These are phyloP conservation scores for Emiliania huxleyi DNA, from an alignment of 78 protist species.

Conservation along the genomic window DNA sequence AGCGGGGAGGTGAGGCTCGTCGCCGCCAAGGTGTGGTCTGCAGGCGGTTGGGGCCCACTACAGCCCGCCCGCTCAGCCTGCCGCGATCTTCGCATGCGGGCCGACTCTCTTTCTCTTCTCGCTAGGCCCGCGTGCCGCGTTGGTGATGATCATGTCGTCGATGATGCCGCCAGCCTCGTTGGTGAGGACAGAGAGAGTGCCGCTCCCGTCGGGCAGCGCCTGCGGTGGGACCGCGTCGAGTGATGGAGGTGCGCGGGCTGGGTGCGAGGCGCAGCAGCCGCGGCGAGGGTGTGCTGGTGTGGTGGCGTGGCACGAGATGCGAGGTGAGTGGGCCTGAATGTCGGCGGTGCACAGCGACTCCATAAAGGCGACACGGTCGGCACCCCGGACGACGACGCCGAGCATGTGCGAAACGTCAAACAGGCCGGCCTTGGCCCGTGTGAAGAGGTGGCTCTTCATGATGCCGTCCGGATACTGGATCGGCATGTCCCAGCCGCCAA, in stretches of 20 bases:
- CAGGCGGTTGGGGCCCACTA: no score
- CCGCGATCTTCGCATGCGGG: no score
- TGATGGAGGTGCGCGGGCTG: no score
- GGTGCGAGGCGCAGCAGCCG: slow-evolving; percentile 75
- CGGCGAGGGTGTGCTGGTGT: no score
- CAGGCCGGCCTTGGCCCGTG: slow-evolving; percentile 67
- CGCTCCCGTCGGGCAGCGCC: slow-evolving; percentile 24
- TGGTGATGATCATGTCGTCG: slow-evolving; percentile 82
- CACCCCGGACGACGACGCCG: slow-evolving; percentile 62
- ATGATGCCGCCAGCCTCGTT: slow-evolving; percentile 90
- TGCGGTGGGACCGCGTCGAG: no score
- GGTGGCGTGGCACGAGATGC: no score
- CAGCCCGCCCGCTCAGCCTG: no score
- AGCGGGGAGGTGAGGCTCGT: no score
- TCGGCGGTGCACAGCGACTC: slow-evolving; percentile 59
- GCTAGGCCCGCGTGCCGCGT: no score
- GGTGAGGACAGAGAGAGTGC: slow-evolving; percentile 67
- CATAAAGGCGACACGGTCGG: slow-evolving; percentile 80
- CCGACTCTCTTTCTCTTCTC: neutral
- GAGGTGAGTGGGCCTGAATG: neutral
- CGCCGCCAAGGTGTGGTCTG: no score
- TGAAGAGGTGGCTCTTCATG: slow-evolving; percentile 66
- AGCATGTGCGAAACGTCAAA: slow-evolving; percentile 98
- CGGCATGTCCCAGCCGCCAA: slow-evolving; percentile 94
- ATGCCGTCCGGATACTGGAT: slow-evolving; percentile 65